Evolutionary conservation across 2,329 filamentous ascomycete genomes (phyloP), one percentile per base, ranked within the genome.

Genomic region (Talaromyces piceae): DNA sequence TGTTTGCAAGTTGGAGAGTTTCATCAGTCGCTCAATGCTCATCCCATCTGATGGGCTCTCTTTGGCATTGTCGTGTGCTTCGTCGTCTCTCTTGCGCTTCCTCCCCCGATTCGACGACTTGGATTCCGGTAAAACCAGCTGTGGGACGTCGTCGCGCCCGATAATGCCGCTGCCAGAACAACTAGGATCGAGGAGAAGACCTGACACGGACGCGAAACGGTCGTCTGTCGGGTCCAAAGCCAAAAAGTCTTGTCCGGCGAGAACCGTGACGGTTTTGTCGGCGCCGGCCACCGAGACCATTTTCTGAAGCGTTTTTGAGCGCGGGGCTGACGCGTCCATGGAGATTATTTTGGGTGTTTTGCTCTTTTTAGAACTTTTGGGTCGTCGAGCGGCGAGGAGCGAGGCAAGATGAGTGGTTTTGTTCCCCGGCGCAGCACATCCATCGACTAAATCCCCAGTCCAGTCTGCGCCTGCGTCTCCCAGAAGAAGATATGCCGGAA

Each of bases 91-190:
- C 56, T 75, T 75, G n/a, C 72, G 64, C 58, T 77, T 75, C 54
- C 74, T 74, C 3, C 63, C 25, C 31, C 56, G 55, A 26, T 49
- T 55, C 18, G 54, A 45, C 23, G 53, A 23, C 20, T 50, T 55
- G 49, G 30, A 47, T 5, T 62, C 59, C n/a, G 76, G 82, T 2
- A 95, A 73, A 55, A 84, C 76, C 37, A 93, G 67, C 56, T 79
- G 71, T 4, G 88, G 83, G 65, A 84, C 80, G 43, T 90, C 87
- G 59, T 96, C 90, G 18, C 93, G 80, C 2, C 91, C 88, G 22
- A 96, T 82, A 51, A 98, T 98, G 1, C 93, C 93, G 64, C 89
- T 96, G 0, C 93, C 93, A 1, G 91, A 96, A 66, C 93, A 98
- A 65, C 89, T 95, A 0, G 93, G 93, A 64, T 98, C 93, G 2